Base-by-base conservation (phyloP, 1,284 basidiomycete species). In the Apiotrichum siamense region DNA sequence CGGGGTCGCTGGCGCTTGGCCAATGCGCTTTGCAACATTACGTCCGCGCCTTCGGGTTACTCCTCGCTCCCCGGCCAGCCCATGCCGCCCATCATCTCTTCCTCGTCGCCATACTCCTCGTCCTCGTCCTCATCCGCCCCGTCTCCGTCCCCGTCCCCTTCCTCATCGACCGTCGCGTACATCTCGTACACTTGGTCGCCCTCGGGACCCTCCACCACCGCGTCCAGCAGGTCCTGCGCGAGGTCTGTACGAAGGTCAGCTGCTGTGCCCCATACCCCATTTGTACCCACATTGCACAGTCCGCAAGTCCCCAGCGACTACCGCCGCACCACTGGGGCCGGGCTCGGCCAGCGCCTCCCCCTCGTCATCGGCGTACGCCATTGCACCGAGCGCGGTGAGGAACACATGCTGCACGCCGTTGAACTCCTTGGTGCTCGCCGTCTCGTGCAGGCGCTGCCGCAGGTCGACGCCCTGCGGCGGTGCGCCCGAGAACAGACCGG, bases 381-480 rank as follows among this genome's bases (percentile, higher is more conserved):
- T 76, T 50, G 84, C 76, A 25, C 88, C 86, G 47, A 92, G 79
- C 4, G 83, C 81, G 10, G 87, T 81, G 31, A 84, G 81, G 62
- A 88, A 88, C 60, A 83, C 77, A 62, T 90, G 83, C n/a, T 77
- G 77, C n/a, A 87, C 68, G 20, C 83, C 83, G 57, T 80, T 83
- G 68, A 85, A 86, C 40, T 70, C 68, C 29, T 62, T 64, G 10
- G 45, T 58, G 24, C 39, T 32, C n/a, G 54, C 53, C 12, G 55
- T 39, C 15, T 52, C 57, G 7, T 55, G 45, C 6, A 71, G 39
- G 23, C 59, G 45, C 4, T 49, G 55, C 3, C 51, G 48, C 1
- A 73, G 57, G 49, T 69, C 57, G 17, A 72, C 54, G 11, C 69
- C 70, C 31, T 57, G 55, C 17, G 64, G 61, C 3, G 26, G 23